phyloP scores from a whole-genome alignment of 1,284 basidiomycete genomes.

The Cryptococcus wingfieldii region DNA sequence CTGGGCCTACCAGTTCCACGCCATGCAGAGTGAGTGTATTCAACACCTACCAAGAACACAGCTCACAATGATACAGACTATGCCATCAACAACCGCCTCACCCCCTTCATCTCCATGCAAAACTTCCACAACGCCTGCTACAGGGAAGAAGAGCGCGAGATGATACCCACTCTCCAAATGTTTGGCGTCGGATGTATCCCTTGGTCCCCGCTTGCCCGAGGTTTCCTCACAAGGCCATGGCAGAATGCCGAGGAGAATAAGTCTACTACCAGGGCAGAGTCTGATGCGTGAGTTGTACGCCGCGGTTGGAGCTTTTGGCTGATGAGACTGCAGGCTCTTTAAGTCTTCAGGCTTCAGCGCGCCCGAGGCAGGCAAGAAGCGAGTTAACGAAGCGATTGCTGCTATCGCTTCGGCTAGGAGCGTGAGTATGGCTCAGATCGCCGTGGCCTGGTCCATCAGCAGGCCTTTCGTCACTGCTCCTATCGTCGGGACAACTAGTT shows the following conservation, averaged over 20 bases:
- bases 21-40: constrained; percentile 41
- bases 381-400: constrained; percentile 42
- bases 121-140: constrained; percentile 53
- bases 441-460: constrained; percentile 15
- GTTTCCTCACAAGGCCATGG: constrained; percentile 26
- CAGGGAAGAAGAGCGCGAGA: constrained; percentile 62
- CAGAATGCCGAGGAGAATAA: constrained; percentile 6
- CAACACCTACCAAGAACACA: background rate
- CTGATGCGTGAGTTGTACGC: constrained; percentile 15
- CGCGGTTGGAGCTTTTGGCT: background rate
- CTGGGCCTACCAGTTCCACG: constrained; percentile 49
- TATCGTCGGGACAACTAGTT: constrained; percentile 23
- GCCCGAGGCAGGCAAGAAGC: background rate
- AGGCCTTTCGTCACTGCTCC: constrained; percentile 22
- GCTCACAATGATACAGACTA: constrained; percentile 18
- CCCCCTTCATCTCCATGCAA: constrained; percentile 64
- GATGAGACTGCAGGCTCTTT: constrained; percentile 4
- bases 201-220: constrained; percentile 24
- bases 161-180: constrained; percentile 53
- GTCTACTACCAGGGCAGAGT: constrained; percentile 20
- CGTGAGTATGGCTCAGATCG: constrained; percentile 56
- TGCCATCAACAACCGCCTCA: constrained; percentile 53
- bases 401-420: constrained; percentile 54
- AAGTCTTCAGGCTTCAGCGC: constrained; percentile 12
- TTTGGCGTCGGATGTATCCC: constrained; percentile 35